Evolutionary conservation across 495 filamentous ascomycete genomes (phyloP).

Genomic region (Cairneyella variabilis): DNA sequence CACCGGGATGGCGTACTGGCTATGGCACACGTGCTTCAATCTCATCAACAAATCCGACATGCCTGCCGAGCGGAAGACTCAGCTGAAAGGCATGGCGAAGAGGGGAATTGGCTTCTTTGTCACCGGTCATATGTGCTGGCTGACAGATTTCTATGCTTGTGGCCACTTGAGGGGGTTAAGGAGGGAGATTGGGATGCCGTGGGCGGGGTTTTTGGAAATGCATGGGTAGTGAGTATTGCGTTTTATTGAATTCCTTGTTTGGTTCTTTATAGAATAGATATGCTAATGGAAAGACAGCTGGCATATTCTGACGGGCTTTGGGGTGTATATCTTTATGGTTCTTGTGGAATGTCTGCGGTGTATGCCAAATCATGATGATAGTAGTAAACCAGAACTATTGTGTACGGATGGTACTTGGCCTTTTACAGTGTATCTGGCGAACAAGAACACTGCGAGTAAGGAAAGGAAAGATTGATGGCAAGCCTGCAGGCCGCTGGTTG

Average conservation of each 20-base stretch:
- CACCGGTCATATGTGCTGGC: conserved; percentile 7
- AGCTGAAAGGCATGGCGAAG: conserved; percentile 8
- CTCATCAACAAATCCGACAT: not conserved
- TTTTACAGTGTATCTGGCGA: conserved; percentile 4
- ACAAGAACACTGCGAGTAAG: too few species aligned
- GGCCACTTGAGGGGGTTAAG: not conserved
- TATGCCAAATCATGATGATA: not conserved
- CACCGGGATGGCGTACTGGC: conserved; percentile 9
- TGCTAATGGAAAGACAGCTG: not conserved
- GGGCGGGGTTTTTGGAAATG: conserved; percentile 4
- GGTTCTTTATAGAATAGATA: not conserved
- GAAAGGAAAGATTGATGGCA: too few species aligned
- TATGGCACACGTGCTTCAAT: conserved; percentile 8
- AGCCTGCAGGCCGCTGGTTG: too few species aligned
- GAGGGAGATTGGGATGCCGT: conserved; percentile 9
- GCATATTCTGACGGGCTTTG: conserved; percentile 12
- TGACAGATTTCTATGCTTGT: conserved; percentile 6
- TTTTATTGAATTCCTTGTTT: too few species aligned
- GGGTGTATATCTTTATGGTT: conserved; percentile 10
- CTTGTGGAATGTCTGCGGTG: conserved; percentile 7
- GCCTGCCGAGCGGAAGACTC: not conserved
- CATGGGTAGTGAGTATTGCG: conserved; percentile 6
- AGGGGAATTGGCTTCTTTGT: conserved; percentile 12
- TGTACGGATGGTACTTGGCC: conserved; percentile 4
- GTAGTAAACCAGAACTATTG: not conserved